phyloP scores from a whole-genome alignment of 2,329 filamentous ascomycete species.

The Penicillium concentricum region DNA sequence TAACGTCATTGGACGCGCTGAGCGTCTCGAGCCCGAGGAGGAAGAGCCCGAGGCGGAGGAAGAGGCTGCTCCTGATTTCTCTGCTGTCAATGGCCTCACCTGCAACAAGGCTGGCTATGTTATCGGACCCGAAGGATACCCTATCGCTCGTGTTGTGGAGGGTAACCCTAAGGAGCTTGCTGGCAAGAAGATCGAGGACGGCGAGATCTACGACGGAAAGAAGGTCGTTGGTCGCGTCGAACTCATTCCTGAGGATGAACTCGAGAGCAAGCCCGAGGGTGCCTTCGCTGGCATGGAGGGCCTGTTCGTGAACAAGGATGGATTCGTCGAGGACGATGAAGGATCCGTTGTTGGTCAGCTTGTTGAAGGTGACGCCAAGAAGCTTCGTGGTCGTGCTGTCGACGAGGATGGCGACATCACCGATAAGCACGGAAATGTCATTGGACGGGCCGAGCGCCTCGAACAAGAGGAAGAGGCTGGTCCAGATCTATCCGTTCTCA shows the following conservation, averaged over 20 bases:
- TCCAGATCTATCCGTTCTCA: conserved; percentile 54
- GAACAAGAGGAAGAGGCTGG: conserved; percentile 47
- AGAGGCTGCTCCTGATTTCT: conserved; percentile 52
- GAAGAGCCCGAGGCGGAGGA: conserved; percentile 40
- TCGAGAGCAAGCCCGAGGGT: conserved; percentile 55
- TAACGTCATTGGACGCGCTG: conserved; percentile 60
- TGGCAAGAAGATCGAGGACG: conserved; percentile 57
- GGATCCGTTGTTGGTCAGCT: conserved; percentile 51
- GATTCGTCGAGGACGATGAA: conserved; percentile 48
- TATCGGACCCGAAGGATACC: conserved; percentile 53
- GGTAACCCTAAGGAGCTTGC: conserved; percentile 54
- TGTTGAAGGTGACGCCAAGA: conserved; percentile 59
- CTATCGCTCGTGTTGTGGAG: conserved; percentile 57
- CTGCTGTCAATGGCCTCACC: conserved; percentile 53
- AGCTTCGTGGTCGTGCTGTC: conserved; percentile 58
- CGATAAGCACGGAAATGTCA: conserved; percentile 61
- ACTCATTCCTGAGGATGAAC: conserved; percentile 57
- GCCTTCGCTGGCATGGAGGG: conserved; percentile 54
- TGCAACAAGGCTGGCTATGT: conserved; percentile 61
- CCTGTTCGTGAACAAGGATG: conserved; percentile 48
- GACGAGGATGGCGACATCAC: conserved; percentile 64
- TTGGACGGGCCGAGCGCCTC: conserved; percentile 56
- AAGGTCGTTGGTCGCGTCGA: conserved; percentile 59
- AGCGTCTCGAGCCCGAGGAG: conserved; percentile 39
- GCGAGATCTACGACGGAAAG: conserved; percentile 56